These are phyloP conservation scores for Blastobotrys serpentis DNA, from an alignment of 1,139 yeast genomes.

Conservation along the genomic window DNA sequence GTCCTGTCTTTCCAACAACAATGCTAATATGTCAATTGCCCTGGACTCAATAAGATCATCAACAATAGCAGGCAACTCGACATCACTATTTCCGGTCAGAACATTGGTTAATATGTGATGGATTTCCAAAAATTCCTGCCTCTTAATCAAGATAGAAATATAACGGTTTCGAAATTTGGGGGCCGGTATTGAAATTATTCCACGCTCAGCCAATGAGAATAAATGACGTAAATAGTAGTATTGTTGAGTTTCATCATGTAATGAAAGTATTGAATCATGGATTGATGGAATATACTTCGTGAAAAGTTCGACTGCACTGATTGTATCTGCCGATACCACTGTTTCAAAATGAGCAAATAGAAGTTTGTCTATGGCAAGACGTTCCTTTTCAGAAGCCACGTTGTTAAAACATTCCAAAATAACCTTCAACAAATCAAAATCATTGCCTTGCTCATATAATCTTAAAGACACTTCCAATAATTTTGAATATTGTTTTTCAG, in stretches of 20 bases:
- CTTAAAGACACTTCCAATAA: constrained; percentile 47
- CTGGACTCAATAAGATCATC: constrained; percentile 31
- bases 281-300: constrained; percentile 26
- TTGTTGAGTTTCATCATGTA: constrained; percentile 26
- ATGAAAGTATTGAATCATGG: constrained; percentile 29
- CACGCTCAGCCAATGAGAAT: constrained; percentile 25
- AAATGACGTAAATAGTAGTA: constrained; percentile 26
- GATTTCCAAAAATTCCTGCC: constrained; percentile 23
- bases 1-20: constrained; percentile 30
- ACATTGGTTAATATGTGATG: constrained; percentile 25
- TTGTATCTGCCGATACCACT: constrained; percentile 24
- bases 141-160: constrained; percentile 30
- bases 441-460: constrained; percentile 21
- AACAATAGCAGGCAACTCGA: constrained; percentile 35
- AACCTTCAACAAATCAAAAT: constrained; percentile 29
- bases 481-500: constrained; percentile 53
- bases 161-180: constrained; percentile 30
- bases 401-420: constrained; percentile 34
- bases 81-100: constrained; percentile 30
- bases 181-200: constrained; percentile 24
- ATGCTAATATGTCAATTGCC: constrained; percentile 34
- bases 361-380: constrained; percentile 24
- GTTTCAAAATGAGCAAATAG: constrained; percentile 25
- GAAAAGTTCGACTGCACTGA: constrained; percentile 26
- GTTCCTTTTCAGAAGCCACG: constrained; percentile 28